phyloP scores from a whole-genome alignment of 2,329 filamentous ascomycete genomes.

The Sclerotinia subarctica region DNA sequence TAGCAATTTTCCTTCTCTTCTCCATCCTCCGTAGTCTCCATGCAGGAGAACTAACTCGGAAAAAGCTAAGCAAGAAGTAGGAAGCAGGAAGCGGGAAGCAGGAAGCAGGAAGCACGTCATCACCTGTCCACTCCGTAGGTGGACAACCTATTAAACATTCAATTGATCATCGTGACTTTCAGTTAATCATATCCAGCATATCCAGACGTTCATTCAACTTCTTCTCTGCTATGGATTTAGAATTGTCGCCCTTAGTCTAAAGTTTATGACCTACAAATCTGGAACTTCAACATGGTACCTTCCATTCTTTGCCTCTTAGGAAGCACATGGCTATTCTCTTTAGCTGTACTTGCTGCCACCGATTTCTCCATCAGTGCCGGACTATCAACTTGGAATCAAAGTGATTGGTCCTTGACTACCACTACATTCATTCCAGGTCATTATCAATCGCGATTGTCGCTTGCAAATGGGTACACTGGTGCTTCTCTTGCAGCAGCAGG shows the following conservation, averaged over 20 bases:
- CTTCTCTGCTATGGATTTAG: background rate
- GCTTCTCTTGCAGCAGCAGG: slow-evolving; percentile 1
- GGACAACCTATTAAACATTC: background rate
- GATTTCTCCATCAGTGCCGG: slow-evolving; percentile 34
- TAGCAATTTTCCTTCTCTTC: background rate
- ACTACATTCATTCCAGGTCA: slow-evolving; percentile 33
- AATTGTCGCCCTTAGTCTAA: background rate
- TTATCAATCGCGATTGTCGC: slow-evolving; percentile 36
- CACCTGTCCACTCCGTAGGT: background rate
- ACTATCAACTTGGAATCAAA: slow-evolving; percentile 34
- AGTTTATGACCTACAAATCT: background rate
- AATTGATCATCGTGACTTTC: background rate
- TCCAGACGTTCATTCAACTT: background rate
- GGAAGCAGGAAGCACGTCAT: background rate
- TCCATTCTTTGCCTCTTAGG: background rate
- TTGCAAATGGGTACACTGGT: slow-evolving; percentile 37
- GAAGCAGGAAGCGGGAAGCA: background rate
- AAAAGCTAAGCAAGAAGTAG: too few relatives aligned
- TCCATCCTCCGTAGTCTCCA: too few relatives aligned
- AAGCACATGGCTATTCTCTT: slow-evolving; percentile 1
- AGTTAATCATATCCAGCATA: background rate
- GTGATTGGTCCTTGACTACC: slow-evolving; percentile 36
- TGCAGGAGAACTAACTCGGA: too few relatives aligned
- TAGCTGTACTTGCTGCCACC: background rate
- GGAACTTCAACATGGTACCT: background rate